phyloP scores from a whole-genome alignment of 805 yeast genomes.

The Spathaspora boniae region DNA sequence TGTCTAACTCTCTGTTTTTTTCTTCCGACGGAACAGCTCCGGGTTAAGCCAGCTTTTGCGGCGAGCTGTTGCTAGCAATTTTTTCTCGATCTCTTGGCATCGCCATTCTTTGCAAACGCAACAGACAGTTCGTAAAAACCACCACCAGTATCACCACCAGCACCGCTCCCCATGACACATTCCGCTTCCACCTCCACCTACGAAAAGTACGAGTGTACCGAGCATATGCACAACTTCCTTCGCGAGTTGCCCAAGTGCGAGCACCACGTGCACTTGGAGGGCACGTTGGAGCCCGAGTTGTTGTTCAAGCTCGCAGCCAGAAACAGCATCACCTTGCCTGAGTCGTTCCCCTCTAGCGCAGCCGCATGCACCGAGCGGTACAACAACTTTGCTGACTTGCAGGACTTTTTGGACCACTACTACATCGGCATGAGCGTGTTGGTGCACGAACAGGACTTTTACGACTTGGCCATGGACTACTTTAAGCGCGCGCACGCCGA shows the following conservation, averaged over 20 bases:
- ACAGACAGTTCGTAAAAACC: not conserved
- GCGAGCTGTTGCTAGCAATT: not conserved
- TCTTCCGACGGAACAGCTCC: conserved; percentile 3
- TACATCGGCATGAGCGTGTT: conserved; percentile 81
- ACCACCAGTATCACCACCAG: not conserved
- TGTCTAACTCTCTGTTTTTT: not conserved
- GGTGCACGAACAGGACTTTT: conserved; percentile 66
- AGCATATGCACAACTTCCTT: conserved; percentile 47
- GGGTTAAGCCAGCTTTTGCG: not conserved
- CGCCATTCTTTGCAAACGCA: not conserved
- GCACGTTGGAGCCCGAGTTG: conserved; percentile 74
- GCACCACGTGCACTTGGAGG: conserved; percentile 82
- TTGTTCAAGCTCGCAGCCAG: conserved; percentile 66
- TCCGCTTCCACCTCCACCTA: too few relatives aligned
- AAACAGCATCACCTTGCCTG: conserved; percentile 60
- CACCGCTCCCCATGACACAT: too few relatives aligned
- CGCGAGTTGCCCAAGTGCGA: conserved; percentile 81
- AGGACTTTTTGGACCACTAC: conserved; percentile 75
- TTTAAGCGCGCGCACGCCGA: conserved; percentile 56
- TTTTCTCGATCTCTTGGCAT: not conserved
- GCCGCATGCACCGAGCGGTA: conserved; percentile 60
- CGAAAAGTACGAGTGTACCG: conserved; percentile 14
- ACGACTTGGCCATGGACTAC: conserved; percentile 73
- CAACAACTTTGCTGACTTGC: conserved; percentile 59
- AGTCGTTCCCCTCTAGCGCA: conserved; percentile 54